These are phyloP conservation scores for Ophiostoma australiae DNA, from an alignment of 2,329 filamentous ascomycete genomes.

Conservation along the genomic window DNA sequence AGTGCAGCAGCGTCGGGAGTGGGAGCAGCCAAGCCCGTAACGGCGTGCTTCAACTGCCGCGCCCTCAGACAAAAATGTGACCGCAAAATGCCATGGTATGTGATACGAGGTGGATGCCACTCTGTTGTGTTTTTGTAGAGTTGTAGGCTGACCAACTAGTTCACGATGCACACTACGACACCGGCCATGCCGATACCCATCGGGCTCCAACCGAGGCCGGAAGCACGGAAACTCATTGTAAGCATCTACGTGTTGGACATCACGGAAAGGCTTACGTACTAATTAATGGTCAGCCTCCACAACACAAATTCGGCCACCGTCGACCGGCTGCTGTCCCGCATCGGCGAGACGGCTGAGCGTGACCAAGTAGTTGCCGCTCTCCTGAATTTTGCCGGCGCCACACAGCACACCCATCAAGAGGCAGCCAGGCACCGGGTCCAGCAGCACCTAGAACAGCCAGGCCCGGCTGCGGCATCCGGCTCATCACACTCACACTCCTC, in stretches of 20 bases:
- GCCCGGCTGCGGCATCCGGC: conserved; percentile 5
- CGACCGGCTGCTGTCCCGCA: conserved; percentile 30
- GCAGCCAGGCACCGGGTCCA: neutral
- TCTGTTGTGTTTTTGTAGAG: neutral
- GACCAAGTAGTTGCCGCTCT: conserved; percentile 29
- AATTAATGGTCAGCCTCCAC: conserved; percentile 10
- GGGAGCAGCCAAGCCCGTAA: conserved; percentile 23
- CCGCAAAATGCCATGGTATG: conserved; percentile 27
- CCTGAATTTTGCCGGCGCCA: conserved; percentile 27
- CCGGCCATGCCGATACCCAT: conserved; percentile 27
- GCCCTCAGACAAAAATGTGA: conserved; percentile 27
- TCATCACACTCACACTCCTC: neutral
- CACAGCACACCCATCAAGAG: conserved; percentile 9
- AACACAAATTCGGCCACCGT: conserved; percentile 29
- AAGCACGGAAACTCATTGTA: conserved; percentile 29
- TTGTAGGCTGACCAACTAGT: conserved; percentile 4
- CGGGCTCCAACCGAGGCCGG: conserved; percentile 27
- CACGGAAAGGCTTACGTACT: neutral
- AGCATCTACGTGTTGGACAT: neutral
- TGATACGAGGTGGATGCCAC: neutral
- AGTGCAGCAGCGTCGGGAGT: neutral
- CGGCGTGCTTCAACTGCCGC: conserved; percentile 28
- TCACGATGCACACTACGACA: conserved; percentile 24
- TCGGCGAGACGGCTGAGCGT: conserved; percentile 29
- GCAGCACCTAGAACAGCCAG: conserved; percentile 12